Conservation (phyloP, 768 basidiomycete genomes). For the Mrakia gelida region DNA sequence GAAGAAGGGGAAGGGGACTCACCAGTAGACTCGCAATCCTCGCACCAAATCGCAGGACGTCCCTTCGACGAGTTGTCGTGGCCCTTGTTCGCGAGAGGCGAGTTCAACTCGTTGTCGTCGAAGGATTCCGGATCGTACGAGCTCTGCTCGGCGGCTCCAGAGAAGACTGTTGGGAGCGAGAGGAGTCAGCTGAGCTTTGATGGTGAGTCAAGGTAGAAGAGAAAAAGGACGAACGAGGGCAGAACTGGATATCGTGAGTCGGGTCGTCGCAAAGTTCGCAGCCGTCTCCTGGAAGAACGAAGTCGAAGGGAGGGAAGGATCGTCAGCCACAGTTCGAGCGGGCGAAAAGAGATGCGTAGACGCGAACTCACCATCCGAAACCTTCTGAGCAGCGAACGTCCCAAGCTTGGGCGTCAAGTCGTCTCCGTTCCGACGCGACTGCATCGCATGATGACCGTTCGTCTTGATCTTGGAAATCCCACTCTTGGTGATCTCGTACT, state of each 20-base stretch:
- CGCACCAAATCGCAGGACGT: slow-evolving; percentile 48
- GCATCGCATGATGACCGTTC: slow-evolving; percentile 51
- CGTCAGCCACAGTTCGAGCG: no score
- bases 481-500: slow-evolving; percentile 59
- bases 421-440: slow-evolving; percentile 40
- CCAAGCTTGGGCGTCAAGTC: slow-evolving; percentile 37
- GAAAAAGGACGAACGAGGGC: slow-evolving; percentile 58
- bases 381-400: slow-evolving; percentile 36
- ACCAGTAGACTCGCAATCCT: slow-evolving; percentile 69
- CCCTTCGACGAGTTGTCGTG: neutral
- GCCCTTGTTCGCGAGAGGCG: slow-evolving; percentile 36
- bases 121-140: slow-evolving; percentile 39
- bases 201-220: no score
- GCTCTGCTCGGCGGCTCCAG: slow-evolving; percentile 47
- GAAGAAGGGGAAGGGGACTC: neutral
- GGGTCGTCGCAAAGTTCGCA: slow-evolving; percentile 84
- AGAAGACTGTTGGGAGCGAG: neutral
- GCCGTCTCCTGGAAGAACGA: slow-evolving; percentile 36
- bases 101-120: slow-evolving; percentile 40
- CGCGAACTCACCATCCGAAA: neutral
- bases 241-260: slow-evolving; percentile 82
- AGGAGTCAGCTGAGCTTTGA: no score
- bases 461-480: neutral
- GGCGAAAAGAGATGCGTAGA: no score
- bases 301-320: no score